Conservation (phyloP, 768 basidiomycete species). For the Cytidiella melzeri region DNA sequence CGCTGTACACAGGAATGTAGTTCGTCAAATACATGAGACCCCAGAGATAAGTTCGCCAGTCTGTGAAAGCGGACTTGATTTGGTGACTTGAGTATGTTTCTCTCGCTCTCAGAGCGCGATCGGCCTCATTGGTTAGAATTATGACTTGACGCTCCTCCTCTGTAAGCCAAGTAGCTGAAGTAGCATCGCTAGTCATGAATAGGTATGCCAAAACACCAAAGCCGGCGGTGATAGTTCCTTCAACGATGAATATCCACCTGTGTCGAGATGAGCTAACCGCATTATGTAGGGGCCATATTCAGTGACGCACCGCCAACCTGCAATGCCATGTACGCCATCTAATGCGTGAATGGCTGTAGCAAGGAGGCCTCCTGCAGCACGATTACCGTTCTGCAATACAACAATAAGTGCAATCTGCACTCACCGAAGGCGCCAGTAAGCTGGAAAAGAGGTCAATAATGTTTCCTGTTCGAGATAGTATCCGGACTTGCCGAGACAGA, state of each 20-base stretch:
- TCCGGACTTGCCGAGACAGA: conserved; percentile 19
- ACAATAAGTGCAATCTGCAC: conserved; percentile 14
- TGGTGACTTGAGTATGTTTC: conserved; percentile 32
- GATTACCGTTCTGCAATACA: not conserved
- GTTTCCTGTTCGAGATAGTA: too few species aligned
- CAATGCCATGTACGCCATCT: conserved; percentile 31
- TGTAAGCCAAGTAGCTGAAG: conserved; percentile 37
- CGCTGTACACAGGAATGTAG: conserved; percentile 39
- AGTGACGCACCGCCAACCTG: conserved; percentile 29
- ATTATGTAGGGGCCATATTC: not conserved
- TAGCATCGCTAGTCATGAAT: conserved; percentile 44
- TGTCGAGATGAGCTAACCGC: conserved; percentile 11
- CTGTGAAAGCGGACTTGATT: conserved; percentile 29
- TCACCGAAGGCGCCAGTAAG: conserved; percentile 31
- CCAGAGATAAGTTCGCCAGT: conserved; percentile 35
- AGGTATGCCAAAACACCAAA: conserved; percentile 27
- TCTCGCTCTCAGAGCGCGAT: conserved; percentile 27
- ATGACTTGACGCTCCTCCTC: conserved; percentile 37
- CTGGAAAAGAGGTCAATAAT: conserved; percentile 8
- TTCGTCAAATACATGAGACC: conserved; percentile 38
- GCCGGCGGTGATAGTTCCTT: conserved; percentile 41
- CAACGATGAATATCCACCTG: conserved; percentile 37
- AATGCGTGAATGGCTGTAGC: conserved; percentile 35
- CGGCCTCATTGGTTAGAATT: conserved; percentile 30
- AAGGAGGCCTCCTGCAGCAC: conserved; percentile 21